Evolutionary conservation across 164 flowering plant species (phyloP).

Genomic region (Euptelea pleiosperma): DNA sequence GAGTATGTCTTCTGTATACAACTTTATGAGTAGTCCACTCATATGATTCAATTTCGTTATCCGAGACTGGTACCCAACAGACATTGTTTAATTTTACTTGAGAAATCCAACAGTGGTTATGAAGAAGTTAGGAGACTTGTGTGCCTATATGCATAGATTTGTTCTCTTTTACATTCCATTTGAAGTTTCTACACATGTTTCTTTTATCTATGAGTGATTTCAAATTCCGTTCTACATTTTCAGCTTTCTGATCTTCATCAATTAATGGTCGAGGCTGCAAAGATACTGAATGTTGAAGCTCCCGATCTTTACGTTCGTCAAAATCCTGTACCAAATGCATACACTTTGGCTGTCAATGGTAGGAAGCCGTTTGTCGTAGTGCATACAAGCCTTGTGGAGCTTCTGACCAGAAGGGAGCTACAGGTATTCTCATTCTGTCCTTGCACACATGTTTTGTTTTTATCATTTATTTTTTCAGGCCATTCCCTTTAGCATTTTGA

Average conservation of each 20-base stretch:
- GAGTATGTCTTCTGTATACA: not conserved
- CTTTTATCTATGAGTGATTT: not conserved
- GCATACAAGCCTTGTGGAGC: conserved; percentile 95
- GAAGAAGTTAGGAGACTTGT: no score
- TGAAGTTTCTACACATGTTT: not conserved
- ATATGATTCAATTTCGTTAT: no score
- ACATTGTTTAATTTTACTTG: no score
- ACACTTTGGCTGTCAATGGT: conserved; percentile 86
- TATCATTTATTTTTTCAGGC: not conserved
- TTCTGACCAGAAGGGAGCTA: conserved; percentile 74
- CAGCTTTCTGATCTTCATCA: conserved; percentile 84
- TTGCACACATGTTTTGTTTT: not conserved
- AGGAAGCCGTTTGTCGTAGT: conserved; percentile 94
- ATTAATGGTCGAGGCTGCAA: conserved; percentile 76
- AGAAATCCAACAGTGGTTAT: no score
- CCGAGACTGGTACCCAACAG: not conserved
- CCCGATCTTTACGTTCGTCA: conserved; percentile 93
- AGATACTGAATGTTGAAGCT: conserved; percentile 63
- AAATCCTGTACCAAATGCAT: conserved; percentile 94
- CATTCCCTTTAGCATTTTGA: not conserved
- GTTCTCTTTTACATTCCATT: not conserved
- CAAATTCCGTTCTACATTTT: not conserved
- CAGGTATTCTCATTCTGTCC: conserved; percentile 52
- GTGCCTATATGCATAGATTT: not conserved
- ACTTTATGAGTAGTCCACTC: not conserved